Evolutionary conservation across 1,139 yeast species (phyloP), one percentile per base, ranked within the genome.

Genomic region (Zygosaccharomyces pseudobailii): DNA sequence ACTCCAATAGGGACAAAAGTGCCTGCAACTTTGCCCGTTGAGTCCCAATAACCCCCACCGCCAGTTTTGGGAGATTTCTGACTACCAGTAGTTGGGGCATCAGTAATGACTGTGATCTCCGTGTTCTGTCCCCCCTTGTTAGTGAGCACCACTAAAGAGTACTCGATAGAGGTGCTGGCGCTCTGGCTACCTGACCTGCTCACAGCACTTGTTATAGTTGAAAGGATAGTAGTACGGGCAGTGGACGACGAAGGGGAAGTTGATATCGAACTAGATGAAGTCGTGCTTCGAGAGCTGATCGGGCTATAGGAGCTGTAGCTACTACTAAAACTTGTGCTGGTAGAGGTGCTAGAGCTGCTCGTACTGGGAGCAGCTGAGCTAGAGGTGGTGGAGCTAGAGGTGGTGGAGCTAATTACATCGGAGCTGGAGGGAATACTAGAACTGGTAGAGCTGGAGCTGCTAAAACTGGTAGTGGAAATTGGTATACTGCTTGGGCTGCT

Each of bases 11-110:
- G 69, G 8, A 62, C 63, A 49, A 71, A 71, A 1, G 71, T 66
- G 3, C 71, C 74, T 0, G 67, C 71, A 9, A 70, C 69, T 56
- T 70, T 70, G 0, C 71, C 72, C 3, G 69, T 60, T 2, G 67
- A 64, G 17, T 57, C 49, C 63, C 71, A 70, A 49, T 66, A 70
- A 0, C 66, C 56, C 5, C 42, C 47, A 6, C 37, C 42, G 33
- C 21, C 6, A 47, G 35, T 27, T 38, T 44, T 23, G 45, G 35
- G 21, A 40, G 37, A 9, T 30, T 34, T 41, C 39, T 17, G 32
- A 31, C 28, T 39, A 22, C 24, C 36, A 20, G 47, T 36, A 5
- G 50, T 35, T 3, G 42, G 22, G 17, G 43, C 25, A 23, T 32
- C 25, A 3, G 46, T 31, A 21, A 43, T 42, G 17, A 38, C 8